phyloP scores from a whole-genome alignment of 2,329 filamentous ascomycete species.

The Aspergillus spinulosporus region DNA sequence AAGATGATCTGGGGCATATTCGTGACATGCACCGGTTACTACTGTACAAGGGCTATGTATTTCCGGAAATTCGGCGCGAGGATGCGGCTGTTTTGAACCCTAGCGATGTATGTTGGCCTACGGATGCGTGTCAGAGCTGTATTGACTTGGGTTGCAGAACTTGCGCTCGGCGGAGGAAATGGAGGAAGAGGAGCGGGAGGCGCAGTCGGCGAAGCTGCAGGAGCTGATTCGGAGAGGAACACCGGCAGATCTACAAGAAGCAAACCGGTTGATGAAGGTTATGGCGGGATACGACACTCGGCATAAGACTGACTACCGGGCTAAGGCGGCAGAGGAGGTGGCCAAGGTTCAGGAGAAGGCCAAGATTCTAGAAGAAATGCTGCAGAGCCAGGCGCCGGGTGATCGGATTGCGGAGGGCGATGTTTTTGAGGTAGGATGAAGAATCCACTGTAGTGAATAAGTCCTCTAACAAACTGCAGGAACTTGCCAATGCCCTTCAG shows the following conservation, averaged over 20 bases:
- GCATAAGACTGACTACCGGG: slow-evolving; percentile 95
- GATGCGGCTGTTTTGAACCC: slow-evolving; percentile 96
- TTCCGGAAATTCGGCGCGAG: slow-evolving; percentile 87
- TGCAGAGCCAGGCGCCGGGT: slow-evolving; percentile 78
- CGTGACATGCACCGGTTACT: slow-evolving; percentile 95
- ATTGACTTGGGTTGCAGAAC: slow-evolving; percentile 59
- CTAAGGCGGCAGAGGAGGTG: slow-evolving; percentile 95
- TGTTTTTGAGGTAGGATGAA: slow-evolving; percentile 60
- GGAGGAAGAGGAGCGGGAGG: slow-evolving; percentile 93
- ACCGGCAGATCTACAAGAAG: slow-evolving; percentile 92
- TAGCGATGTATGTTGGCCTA: slow-evolving; percentile 71
- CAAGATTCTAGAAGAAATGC: slow-evolving; percentile 83
- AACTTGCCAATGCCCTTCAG: slow-evolving; percentile 83
- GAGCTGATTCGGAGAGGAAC: slow-evolving; percentile 90
- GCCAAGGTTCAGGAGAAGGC: slow-evolving; percentile 95
- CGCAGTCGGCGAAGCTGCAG: slow-evolving; percentile 96
- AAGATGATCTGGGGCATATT: slow-evolving; percentile 94
- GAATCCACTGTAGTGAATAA: not conserved
- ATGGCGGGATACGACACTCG: slow-evolving; percentile 97
- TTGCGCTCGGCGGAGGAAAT: slow-evolving; percentile 96
- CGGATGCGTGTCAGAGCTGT: slow-evolving; percentile 7
- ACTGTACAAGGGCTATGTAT: slow-evolving; percentile 95
- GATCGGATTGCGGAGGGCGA: slow-evolving; percentile 73
- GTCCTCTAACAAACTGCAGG: slow-evolving; percentile 48
- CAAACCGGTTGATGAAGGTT: slow-evolving; percentile 96